Base-by-base conservation (phyloP, 257 asterid genomes). In the Solanum arcanum region DNA sequence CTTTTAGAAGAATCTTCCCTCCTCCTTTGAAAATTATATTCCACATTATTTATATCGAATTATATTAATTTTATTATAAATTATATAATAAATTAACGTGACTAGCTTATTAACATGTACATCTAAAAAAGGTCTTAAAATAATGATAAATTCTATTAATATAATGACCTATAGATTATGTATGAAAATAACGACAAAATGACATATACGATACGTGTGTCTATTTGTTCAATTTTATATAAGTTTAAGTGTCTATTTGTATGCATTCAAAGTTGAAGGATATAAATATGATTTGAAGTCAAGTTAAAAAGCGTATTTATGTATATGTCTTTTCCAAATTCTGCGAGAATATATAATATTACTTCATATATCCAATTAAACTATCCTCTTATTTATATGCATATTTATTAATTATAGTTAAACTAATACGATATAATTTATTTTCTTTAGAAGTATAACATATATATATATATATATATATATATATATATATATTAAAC, bases 221-320 rank as follows among this genome's bases (percentile, higher is more conserved):
- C 3, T 31, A 3, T 31, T 31, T 31, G 33, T 31, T 31, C 3
- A 31, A 31, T 3, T 31, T 31, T 31, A 31, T 31, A 31, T 1
- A 31, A 3, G 1, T 31, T 31, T 31, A 31, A 31, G 1, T 31
- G 4, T 31, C 0, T 31, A 33, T 33, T 33, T 3, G 0, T 33
- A 0, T 0, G 0, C 0, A 33, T 33, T 0, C 35, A 3, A 0
- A 33, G 35, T 33, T 0, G 5, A 33, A 33, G 1, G 5, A 33
- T 1, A 33, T 33, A 33, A 33, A 3, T 33, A 0, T 33, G 5
- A 33, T 33, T 33, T 33, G 5, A 33, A 33, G 5, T 0, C 5
- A 33, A 33, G 5, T 31, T 31, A 31, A 31, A 3, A 3, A 0
- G 0, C 4, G 3, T 0, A 31, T 31, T 31, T 31, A 3, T 31